Evolutionary conservation across 1,139 yeast genomes (phyloP), one percentile per base, ranked within the genome.

Genomic region (Geotrichum aggregatum): DNA sequence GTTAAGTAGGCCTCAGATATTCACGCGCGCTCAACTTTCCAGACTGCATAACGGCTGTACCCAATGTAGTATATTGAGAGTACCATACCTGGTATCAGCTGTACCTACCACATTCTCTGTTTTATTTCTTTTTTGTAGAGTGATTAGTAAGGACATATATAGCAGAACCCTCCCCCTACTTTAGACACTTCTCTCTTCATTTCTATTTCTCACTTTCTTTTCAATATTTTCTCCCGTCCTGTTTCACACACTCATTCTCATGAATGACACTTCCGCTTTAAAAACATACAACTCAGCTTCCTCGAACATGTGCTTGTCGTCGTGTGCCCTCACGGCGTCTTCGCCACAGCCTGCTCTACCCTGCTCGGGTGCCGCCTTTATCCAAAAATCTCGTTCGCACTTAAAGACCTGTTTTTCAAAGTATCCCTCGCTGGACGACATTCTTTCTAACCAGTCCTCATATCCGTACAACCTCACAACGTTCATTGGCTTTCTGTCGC

Each of bases 401-500:
- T 11, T 36, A 36, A 19, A 24, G 14, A 8, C 31, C 36, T 34
- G 47, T 36, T 19, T 42, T n/a, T 19, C 48, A n/a, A 52, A 50
- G 31, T 40, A 54, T 46, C 68, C 68, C 16, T 44, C 66, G 19
- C 59, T 66, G 22, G 64, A 61, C 47, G 67, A 63, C 19, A 66
- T 66, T 33, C 55, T 66, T 21, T 50, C 49, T n/a, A 56, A 63
- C 54, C 54, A 44, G 18, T 58, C 68, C 3, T 52, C 58, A 13
- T 57, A 62, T 26, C 70, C 70, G 13, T 66, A 58, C 58, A 55
- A 64, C 24, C 58, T 66, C 42, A 52, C 61, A 21, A 63, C 61
- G 30, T 67, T 70, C 52, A 55, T 59, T 48, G 61, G 59, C 16
- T 69, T 59, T 50, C 57, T 69, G 30, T 56, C 63, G 30, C 63